A percentile compares a stretch with the other conserved stretches of the same genome.
Evolutionary conservation across 345 rosid species (phyloP).

Genomic region (thale cress (Arabidopsis thaliana)): DNA sequence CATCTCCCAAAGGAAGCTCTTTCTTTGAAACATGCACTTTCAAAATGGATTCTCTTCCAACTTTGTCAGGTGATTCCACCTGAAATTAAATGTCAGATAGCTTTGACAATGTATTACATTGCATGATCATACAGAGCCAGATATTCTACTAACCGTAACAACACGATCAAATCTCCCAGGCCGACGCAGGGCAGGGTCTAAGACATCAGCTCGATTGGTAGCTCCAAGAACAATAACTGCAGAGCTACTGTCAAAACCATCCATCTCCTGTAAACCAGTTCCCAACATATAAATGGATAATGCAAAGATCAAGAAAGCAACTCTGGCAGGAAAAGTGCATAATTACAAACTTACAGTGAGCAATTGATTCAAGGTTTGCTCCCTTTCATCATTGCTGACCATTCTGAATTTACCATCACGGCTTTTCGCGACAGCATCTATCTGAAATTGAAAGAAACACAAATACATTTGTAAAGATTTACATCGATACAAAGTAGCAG

Average conservation of each 20-base stretch:
- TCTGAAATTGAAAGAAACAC: constrained; percentile 54
- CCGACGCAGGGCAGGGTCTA: constrained; percentile 93
- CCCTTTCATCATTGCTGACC: constrained; percentile 94
- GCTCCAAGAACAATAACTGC: constrained; percentile 99
- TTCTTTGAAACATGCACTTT: constrained; percentile 83
- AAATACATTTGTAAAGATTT: constrained; percentile 3
- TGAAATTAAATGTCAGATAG: constrained; percentile 38
- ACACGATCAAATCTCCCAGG: constrained; percentile 99
- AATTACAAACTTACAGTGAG: constrained; percentile 70
- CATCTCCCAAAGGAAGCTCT: constrained; percentile 82
- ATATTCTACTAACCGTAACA: constrained; percentile 67
- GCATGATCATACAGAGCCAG: constrained; percentile 24
- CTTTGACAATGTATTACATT: constrained; percentile 2
- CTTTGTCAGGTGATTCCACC: constrained; percentile 94
- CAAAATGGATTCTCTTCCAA: constrained; percentile 92
- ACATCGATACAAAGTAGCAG: not conserved
- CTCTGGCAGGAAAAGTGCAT: constrained; percentile 19
- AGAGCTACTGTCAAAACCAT: constrained; percentile 97
- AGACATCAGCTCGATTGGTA: constrained; percentile 96
- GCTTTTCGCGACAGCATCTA: constrained; percentile 98
- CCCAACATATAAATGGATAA: constrained; percentile 17
- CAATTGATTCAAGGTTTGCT: constrained; percentile 97
- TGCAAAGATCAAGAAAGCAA: constrained; percentile 2
- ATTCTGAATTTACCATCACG: constrained; percentile 95
- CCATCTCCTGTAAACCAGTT: constrained; percentile 83